A percentile compares a stretch with the other conserved stretches of the same genome.
Conservation (phyloP, 192 early-diverging fungal species). For the Radiomyces spectabilis region DNA sequence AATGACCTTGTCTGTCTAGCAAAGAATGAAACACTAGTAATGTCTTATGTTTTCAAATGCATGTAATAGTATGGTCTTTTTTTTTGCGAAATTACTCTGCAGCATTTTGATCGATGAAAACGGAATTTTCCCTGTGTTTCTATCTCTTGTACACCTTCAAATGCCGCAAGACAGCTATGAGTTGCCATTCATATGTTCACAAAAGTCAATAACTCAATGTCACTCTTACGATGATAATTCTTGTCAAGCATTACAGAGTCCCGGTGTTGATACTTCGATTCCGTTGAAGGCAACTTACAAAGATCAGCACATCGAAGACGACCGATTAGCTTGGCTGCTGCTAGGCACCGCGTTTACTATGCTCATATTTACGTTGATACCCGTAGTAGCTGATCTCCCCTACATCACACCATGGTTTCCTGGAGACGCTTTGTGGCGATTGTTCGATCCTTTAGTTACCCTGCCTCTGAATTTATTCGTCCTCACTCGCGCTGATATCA, state of each 20-base stretch:
- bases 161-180: conserved; percentile 12
- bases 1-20: too few relatives aligned
- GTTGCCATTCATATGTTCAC: conserved; percentile 1
- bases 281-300: background rate
- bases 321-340: conserved; percentile 14
- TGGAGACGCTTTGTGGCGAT: conserved; percentile 23
- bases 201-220: background rate
- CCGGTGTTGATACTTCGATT: background rate
- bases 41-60: too few relatives aligned
- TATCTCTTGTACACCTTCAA: too few relatives aligned
- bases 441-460: conserved; percentile 28
- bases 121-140: too few relatives aligned
- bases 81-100: too few relatives aligned
- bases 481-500: conserved; percentile 17
- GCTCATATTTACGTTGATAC: conserved; percentile 19
- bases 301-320: conserved; percentile 1
- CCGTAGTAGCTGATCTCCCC: conserved; percentile 16
- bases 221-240: background rate
- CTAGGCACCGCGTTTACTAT: conserved; percentile 15
- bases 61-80: too few relatives aligned
- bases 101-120: too few relatives aligned
- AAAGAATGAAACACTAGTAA: too few relatives aligned
- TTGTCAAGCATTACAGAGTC: background rate
- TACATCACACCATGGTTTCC: conserved; percentile 21
- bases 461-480: conserved; percentile 24